phyloP scores from a whole-genome alignment of 805 yeast genomes.

The Komagataella phaffii region DNA sequence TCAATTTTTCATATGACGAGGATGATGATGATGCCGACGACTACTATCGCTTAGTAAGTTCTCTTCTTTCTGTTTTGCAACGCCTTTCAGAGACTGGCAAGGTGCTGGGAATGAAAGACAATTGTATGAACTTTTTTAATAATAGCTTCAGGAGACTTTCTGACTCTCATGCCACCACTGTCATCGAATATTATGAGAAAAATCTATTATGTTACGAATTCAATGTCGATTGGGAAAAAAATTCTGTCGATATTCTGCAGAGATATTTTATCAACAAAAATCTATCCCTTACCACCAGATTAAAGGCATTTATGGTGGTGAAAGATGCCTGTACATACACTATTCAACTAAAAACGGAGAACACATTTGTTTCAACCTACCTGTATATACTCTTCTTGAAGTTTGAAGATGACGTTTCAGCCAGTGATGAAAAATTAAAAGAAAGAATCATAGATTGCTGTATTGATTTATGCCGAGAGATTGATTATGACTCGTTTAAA shows the following conservation, averaged over 20 bases:
- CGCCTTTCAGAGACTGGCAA: conserved; percentile 1
- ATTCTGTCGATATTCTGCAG: conserved; percentile 28
- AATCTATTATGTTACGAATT: conserved; percentile 42
- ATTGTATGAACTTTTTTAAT: conserved; percentile 7
- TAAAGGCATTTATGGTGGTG: conserved; percentile 16
- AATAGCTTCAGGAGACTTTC: conserved; percentile 7
- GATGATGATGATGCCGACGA: not conserved
- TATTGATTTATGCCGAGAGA: not conserved
- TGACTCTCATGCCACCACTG: conserved; percentile 14
- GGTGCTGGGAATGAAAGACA: conserved; percentile 4
- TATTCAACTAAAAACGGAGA: conserved; percentile 3
- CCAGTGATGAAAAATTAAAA: not conserved
- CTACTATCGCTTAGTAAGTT: not conserved
- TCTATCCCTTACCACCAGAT: conserved; percentile 13
- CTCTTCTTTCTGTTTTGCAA: not conserved
- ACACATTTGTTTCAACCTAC: not conserved
- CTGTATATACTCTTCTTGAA: conserved; percentile 6
- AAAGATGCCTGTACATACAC: conserved; percentile 13
- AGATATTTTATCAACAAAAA: conserved; percentile 23
- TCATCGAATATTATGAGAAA: conserved; percentile 32
- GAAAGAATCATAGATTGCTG: not conserved
- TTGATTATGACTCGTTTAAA: not conserved
- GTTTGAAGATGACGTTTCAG: conserved; percentile 6
- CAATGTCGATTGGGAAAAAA: conserved; percentile 35
- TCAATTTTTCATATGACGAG: not conserved